Evolutionary conservation across 352 stramenopile species (phyloP).

Genomic region (Blastocystis sp.): DNA sequence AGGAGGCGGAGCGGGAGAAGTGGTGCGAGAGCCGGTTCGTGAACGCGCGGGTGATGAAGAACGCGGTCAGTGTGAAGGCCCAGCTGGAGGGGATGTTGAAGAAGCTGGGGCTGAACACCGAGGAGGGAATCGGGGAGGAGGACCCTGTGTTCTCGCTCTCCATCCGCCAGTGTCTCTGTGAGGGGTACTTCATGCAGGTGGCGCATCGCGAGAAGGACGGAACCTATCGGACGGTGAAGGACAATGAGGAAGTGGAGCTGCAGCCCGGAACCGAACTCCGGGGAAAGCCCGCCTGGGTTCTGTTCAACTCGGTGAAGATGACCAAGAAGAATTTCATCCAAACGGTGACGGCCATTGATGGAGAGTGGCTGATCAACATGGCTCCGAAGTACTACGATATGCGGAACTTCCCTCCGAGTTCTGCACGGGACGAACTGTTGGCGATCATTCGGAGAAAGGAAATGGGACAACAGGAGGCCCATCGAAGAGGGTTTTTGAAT

Average conservation of each 20-base stretch:
- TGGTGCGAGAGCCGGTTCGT: slow-evolving; percentile 97
- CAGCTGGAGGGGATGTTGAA: slow-evolving; percentile 78
- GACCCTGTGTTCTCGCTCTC: slow-evolving; percentile 74
- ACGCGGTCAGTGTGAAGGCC: slow-evolving; percentile 82
- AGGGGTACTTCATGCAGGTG: slow-evolving; percentile 94
- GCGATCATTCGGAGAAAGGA: slow-evolving; percentile 49
- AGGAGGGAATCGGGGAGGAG: slow-evolving; percentile 64
- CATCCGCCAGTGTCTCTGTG: slow-evolving; percentile 80
- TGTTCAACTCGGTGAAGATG: slow-evolving; percentile 90
- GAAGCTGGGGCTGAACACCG: slow-evolving; percentile 69
- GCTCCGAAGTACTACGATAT: slow-evolving; percentile 94
- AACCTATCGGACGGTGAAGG: slow-evolving; percentile 94
- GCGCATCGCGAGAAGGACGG: slow-evolving; percentile 75
- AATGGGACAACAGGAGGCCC: neutral
- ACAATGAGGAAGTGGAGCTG: slow-evolving; percentile 75
- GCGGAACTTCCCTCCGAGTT: slow-evolving; percentile 79
- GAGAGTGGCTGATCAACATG: slow-evolving; percentile 80
- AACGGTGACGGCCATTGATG: slow-evolving; percentile 81
- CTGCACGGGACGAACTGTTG: slow-evolving; percentile 57
- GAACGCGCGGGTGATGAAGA: slow-evolving; percentile 75
- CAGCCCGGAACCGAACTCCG: neutral
- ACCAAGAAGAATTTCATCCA: slow-evolving; percentile 97
- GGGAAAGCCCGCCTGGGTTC: slow-evolving; percentile 24
- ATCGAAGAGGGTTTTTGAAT: slow-evolving; percentile 13
- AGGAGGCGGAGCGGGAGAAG: slow-evolving; percentile 69